Evolutionary conservation across 345 rosid genomes (phyloP), one percentile per base, ranked within the genome.

Genomic region (Punica granatum): DNA sequence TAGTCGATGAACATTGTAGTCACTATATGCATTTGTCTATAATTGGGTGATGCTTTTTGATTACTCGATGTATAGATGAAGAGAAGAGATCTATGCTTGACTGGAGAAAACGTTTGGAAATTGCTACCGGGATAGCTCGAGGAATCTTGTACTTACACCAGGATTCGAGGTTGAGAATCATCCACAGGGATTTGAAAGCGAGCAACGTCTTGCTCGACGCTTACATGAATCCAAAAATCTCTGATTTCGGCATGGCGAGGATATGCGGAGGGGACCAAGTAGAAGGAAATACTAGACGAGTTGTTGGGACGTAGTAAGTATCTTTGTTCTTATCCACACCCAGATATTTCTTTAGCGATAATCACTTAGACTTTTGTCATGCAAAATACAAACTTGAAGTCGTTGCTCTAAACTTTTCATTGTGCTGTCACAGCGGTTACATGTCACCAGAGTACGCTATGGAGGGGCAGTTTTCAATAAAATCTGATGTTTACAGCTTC

Each of bases 371-470:
- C n/a, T 51, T n/a, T n/a, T 51, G 26, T 51, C 58, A 7, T 0
- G 28, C 30, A 26, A 56, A 56, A 6, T 14, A 26, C 32, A 8
- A 26, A 3, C 61, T 10, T 13, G 16, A 56, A 3, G 34, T 7
- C 13, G 7, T 28, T 1, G 30, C 13, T 23, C 6, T 23, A 28
- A 26, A 12, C 34, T 26, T 26, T 26, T 26, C 4, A 56, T 13
- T 26, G 4, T 13, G 61, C 19, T 56, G 19, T 18, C 34, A 28
- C 34, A 56, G 96, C 28, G 90, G 96, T 28, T 91, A 87, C 28
- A 88, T 87, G 92, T 80, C 97, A n/a, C 93, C 92, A 0, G 90
- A 92, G 48, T 84, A 92, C 32, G 96, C 92, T 25, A 78, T 85
- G 90, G 73, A 67, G 26, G 92, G 92, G 0, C 70, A 72, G 11